Conservation (phyloP, 192 early-diverging fungal species). For the Allomyces macrogynus region DNA sequence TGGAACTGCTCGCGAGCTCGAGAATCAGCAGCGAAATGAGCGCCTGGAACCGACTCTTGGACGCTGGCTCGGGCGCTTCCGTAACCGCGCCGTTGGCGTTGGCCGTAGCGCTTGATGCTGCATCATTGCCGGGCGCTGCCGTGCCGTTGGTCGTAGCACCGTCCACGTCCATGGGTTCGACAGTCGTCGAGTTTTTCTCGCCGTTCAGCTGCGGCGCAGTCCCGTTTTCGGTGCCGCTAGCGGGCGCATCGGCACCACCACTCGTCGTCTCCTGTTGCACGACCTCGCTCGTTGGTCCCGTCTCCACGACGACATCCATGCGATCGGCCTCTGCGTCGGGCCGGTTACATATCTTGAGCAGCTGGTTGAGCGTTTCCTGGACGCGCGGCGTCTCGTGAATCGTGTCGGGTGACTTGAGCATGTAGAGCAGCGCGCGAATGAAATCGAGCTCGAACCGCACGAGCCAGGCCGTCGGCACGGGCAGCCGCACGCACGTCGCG, state of each 20-base stretch:
- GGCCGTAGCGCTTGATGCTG: not conserved
- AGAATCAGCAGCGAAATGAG: conserved; percentile 59
- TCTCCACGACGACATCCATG: conserved; percentile 2
- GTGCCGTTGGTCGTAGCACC: not conserved
- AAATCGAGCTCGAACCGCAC: conserved; percentile 83
- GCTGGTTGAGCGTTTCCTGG: conserved; percentile 36
- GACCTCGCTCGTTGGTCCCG: not conserved
- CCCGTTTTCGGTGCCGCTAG: too few relatives aligned
- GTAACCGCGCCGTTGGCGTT: not conserved
- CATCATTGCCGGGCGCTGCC: too few relatives aligned
- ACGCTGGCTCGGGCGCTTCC: not conserved
- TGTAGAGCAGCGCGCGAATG: conserved; percentile 74
- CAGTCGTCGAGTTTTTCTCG: not conserved
- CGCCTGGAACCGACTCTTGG: conserved; percentile 2
- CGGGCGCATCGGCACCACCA: too few relatives aligned
- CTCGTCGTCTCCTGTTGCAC: not conserved
- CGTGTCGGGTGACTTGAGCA: conserved; percentile 60
- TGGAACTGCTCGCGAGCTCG: conserved; percentile 81
- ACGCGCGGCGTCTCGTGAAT: conserved; percentile 24
- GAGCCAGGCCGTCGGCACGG: conserved; percentile 77
- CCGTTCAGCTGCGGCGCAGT: too few relatives aligned
- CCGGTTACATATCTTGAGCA: not conserved
- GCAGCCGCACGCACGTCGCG: conserved; percentile 53
- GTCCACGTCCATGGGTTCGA: conserved; percentile 1
- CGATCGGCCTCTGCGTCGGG: conserved; percentile 1